Percentiles rank a stretch among this genome's conserved stretches.
phyloP scores from a whole-genome alignment of 495 filamentous ascomycete species.

The Lasiosphaeriaceae sp. region DNA sequence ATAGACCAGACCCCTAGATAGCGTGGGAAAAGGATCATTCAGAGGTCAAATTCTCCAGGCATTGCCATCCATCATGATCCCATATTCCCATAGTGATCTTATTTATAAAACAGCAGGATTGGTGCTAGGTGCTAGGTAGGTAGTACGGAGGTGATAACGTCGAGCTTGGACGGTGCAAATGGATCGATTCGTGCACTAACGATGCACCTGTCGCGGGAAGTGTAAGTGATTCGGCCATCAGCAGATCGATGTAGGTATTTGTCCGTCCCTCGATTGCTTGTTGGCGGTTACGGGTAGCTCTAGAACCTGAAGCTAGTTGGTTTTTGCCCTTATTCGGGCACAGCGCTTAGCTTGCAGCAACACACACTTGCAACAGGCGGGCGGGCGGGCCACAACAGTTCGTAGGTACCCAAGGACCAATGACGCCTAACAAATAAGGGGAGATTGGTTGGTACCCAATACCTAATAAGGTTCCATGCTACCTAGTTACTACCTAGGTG shows the following conservation, averaged over 20 bases:
- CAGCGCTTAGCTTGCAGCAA: slow-evolving; percentile 12
- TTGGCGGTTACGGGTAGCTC: slow-evolving; percentile 3
- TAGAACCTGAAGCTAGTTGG: neutral
- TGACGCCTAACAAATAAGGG: slow-evolving; percentile 1
- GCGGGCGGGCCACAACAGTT: neutral
- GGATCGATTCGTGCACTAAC: neutral
- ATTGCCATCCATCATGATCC: too few relatives aligned
- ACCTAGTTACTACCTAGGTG: too few relatives aligned
- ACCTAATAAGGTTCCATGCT: too few relatives aligned
- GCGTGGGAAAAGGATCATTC: too few relatives aligned
- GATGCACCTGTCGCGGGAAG: neutral
- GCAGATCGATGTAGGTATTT: neutral
- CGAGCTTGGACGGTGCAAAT: neutral
- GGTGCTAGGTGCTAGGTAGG: neutral
- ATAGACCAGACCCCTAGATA: too few relatives aligned
- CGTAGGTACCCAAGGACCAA: neutral
- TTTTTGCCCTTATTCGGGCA: neutral
- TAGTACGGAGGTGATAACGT: neutral
- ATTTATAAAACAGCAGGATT: too few relatives aligned
- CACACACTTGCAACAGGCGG: neutral
- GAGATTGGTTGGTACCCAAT: slow-evolving; percentile 8
- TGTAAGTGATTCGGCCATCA: neutral
- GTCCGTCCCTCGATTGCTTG: neutral
- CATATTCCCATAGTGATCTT: too few relatives aligned
- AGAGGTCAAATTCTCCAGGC: too few relatives aligned